Evolutionary conservation across 1,139 yeast genomes (phyloP).

Genomic region (Hyphopichia fennica): DNA sequence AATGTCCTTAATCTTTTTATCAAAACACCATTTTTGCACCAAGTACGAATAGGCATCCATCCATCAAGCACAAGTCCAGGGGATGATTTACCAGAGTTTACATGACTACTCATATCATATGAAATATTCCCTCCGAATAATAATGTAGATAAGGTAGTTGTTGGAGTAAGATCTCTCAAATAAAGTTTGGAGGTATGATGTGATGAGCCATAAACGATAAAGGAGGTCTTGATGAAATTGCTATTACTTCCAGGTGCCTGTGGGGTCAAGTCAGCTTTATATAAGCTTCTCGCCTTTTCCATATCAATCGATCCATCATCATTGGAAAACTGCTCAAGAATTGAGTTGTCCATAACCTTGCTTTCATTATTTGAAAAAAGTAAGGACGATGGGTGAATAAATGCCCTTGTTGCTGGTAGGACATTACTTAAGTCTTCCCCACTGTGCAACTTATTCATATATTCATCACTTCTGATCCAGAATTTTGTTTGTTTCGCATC

Average conservation of each 20-base stretch:
- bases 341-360: constrained; percentile 10
- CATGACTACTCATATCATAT: constrained; percentile 56
- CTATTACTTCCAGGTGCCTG: constrained; percentile 21
- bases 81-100: constrained; percentile 40
- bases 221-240: constrained; percentile 40
- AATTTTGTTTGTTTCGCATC: constrained; percentile 74
- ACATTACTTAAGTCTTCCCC: constrained; percentile 11
- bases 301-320: constrained; percentile 43
- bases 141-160: constrained; percentile 65
- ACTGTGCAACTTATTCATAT: constrained; percentile 15
- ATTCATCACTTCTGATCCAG: constrained; percentile 63
- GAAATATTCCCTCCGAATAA: constrained; percentile 77
- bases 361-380: constrained; percentile 46
- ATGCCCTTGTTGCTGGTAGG: constrained; percentile 66
- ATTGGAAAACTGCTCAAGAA: constrained; percentile 24
- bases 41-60: constrained; percentile 83
- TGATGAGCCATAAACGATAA: constrained; percentile 56
- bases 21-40: constrained; percentile 93
- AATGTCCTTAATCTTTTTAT: constrained; percentile 66
- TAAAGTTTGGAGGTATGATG: constrained; percentile 68
- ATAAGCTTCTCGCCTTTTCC: constrained; percentile 25
- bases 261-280: constrained; percentile 36
- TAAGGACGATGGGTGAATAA: constrained; percentile 81
- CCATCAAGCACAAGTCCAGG: constrained; percentile 71
- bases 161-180: constrained; percentile 76